Base-by-base conservation (phyloP, 2,329 filamentous ascomycete genomes). In the Trichoderma aggressivum region DNA sequence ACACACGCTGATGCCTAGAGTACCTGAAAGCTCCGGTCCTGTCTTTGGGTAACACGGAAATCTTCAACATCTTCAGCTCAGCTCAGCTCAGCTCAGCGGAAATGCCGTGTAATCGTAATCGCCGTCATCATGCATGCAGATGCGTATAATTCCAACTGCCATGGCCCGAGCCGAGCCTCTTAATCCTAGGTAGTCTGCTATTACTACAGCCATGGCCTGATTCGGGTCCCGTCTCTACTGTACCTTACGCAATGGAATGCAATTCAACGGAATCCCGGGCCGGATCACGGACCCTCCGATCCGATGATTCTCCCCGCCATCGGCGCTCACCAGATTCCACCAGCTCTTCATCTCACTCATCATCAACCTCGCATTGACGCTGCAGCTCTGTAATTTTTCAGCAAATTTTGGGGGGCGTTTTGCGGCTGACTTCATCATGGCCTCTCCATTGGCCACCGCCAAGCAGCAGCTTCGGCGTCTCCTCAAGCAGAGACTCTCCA, bases 381-480 rank as follows among this genome's bases (percentile, higher is more conserved):
- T 18, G 16, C 7, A 56, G 50, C 32, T 18, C 16, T 24, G 28
- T 58, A 2, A 12, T 32, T 21, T 63, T 10, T 5, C 1, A 14
- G 1, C 1, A 3, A n/a, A 32, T 43, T 59, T 30, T 5, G 18
- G 18, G 34, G 14, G 24, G 7, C n/a, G n/a, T n/a, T 10, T 32
- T n/a, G 26, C 5, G 21, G 34, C 21, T 18, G 26, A 1, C 1
- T 26, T 30, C 5, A 30, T 2, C 16, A 90, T 89, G 86, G 82
- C 87, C 59, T 82, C 87, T 65, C 73, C 80, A 4, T 81, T 94
- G 70, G 86, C 86, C 74, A 84, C 86, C 71, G 90, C 92, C 58
- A 97, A 97, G 83, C 90, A 91, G 78, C 90, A 93, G 76, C 84
- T 97, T 73, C 88, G 94, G 71, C 85, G 85, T 73, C 82, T 87